Conservation (phyloP, 192 early-diverging fungal species). For the Chytriomyces hyalinus region DNA sequence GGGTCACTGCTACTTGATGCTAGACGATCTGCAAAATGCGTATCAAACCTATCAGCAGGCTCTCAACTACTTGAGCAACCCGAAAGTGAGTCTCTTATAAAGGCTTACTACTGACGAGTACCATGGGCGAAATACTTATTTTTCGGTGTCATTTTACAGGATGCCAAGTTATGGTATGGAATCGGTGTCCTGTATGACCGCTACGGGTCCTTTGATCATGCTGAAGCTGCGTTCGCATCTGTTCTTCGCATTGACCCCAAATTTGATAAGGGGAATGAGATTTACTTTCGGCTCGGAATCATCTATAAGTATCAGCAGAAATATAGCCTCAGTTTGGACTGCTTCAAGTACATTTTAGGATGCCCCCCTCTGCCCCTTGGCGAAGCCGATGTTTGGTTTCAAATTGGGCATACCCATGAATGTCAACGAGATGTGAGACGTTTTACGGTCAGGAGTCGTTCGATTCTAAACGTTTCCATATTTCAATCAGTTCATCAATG, state of each 20-base stretch:
- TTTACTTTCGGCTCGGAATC: constrained; percentile 96
- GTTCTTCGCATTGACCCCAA: constrained; percentile 94
- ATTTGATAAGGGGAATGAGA: constrained; percentile 97
- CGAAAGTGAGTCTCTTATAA: constrained; percentile 66
- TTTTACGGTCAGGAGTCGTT: constrained; percentile 4
- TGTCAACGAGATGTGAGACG: constrained; percentile 84
- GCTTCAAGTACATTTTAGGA: constrained; percentile 87
- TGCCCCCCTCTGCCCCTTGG: constrained; percentile 92
- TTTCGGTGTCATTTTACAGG: constrained; percentile 54
- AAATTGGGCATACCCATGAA: constrained; percentile 96
- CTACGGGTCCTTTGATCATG: constrained; percentile 95
- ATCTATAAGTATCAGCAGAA: constrained; percentile 94
- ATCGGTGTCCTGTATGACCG: constrained; percentile 98
- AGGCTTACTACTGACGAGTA: background rate
- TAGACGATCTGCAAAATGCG: constrained; percentile 92
- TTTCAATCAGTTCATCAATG: constrained; percentile 56
- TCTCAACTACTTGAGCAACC: constrained; percentile 86
- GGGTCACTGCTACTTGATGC: constrained; percentile 96
- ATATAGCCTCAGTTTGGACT: constrained; percentile 75
- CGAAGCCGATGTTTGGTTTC: constrained; percentile 97
- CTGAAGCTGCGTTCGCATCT: constrained; percentile 93
- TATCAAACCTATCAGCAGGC: constrained; percentile 97
- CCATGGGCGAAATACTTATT: background rate
- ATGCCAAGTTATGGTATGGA: constrained; percentile 98
- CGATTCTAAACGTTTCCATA: constrained; percentile 9